phyloP scores from a whole-genome alignment of 345 rosid species.

The Salix arbutifolia region DNA sequence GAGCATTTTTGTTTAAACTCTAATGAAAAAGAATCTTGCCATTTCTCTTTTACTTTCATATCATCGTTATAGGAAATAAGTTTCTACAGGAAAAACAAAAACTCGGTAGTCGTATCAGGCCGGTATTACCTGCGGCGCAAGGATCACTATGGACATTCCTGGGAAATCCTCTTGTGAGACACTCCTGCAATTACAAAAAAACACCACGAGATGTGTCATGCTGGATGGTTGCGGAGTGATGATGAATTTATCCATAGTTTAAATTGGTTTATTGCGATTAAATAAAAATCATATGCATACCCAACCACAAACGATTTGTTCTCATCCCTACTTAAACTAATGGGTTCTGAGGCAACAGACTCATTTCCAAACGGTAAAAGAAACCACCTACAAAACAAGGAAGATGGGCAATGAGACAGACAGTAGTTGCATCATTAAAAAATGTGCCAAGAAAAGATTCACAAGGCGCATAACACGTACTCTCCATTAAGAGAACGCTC shows the following conservation, averaged over 20 bases:
- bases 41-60: neutral
- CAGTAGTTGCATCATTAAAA: too few relatives aligned
- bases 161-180: slow-evolving; percentile 41
- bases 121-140: slow-evolving; percentile 49
- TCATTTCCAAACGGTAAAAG: slow-evolving; percentile 51
- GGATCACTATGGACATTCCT: slow-evolving; percentile 52
- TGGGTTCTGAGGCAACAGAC: slow-evolving; percentile 39
- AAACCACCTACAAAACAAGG: slow-evolving; percentile 56
- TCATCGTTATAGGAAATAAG: neutral
- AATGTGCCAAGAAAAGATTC: neutral
- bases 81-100: neutral
- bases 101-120: neutral
- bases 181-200: slow-evolving; percentile 46
- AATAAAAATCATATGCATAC: slow-evolving; percentile 29
- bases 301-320: slow-evolving; percentile 56
- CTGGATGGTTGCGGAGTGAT: neutral
- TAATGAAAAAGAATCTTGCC: neutral
- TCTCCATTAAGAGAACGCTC: slow-evolving; percentile 77
- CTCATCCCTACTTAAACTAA: slow-evolving; percentile 54
- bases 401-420: neutral
- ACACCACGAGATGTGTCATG: neutral
- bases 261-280: neutral
- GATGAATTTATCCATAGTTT: neutral
- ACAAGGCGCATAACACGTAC: slow-evolving; percentile 39
- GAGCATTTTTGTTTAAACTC: neutral